Percentiles rank a stretch among this genome's conserved stretches.
phyloP scores from a whole-genome alignment of 805 yeast species.

The Dipodascus albidus region DNA sequence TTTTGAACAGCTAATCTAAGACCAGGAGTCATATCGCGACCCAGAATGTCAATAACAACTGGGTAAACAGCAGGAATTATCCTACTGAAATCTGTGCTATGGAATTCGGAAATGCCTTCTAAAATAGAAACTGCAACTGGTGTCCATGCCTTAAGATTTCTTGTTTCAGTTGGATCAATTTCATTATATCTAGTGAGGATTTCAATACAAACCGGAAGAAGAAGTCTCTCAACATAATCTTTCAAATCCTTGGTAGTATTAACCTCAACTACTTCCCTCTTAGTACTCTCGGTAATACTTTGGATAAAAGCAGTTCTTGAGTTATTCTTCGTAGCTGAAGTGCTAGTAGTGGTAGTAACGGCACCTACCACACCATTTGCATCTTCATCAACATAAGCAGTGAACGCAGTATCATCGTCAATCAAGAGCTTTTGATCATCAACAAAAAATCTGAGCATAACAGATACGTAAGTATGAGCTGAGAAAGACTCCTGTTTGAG shows the following conservation, averaged over 20 bases:
- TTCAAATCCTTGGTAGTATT: neutral
- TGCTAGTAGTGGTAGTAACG: constrained; percentile 19
- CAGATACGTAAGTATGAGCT: constrained; percentile 73
- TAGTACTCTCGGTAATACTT: constrained; percentile 1
- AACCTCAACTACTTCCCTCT: constrained; percentile 4
- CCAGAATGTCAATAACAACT: constrained; percentile 23
- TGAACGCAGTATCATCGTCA: constrained; percentile 36
- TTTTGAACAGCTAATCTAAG: constrained; percentile 26
- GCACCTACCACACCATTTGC: neutral
- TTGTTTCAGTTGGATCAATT: constrained; percentile 56
- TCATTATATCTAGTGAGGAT: constrained; percentile 60
- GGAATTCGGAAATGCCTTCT: constrained; percentile 71
- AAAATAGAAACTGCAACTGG: constrained; percentile 86
- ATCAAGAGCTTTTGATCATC: constrained; percentile 32
- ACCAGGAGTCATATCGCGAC: constrained; percentile 26
- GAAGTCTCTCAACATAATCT: constrained; percentile 10
- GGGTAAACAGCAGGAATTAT: constrained; percentile 21
- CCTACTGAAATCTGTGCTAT: constrained; percentile 30
- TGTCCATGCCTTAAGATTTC: constrained; percentile 76
- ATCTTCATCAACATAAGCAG: constrained; percentile 39
- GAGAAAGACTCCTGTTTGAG: constrained; percentile 86
- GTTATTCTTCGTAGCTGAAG: neutral
- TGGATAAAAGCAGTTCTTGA: neutral
- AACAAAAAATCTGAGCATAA: constrained; percentile 69
- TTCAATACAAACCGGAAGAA: constrained; percentile 58